Percentiles rank a stretch among this genome's conserved stretches.
Evolutionary conservation across 352 stramenopile species (phyloP).

Genomic region (Pythium aphanidermatum): DNA sequence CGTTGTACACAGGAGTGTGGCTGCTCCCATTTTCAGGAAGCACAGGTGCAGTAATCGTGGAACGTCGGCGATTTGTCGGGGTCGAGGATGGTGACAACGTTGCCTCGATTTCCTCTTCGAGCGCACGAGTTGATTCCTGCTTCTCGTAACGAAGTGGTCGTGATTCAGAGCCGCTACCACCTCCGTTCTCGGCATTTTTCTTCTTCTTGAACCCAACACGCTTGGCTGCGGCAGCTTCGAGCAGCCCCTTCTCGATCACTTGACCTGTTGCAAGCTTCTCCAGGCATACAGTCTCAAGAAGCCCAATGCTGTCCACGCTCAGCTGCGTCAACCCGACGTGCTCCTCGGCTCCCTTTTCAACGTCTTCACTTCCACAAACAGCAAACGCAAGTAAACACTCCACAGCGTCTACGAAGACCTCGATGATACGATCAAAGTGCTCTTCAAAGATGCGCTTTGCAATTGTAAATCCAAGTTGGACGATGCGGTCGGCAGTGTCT

Average conservation of each 20-base stretch:
- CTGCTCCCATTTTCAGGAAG: not conserved
- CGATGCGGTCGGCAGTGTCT: constrained; percentile 67
- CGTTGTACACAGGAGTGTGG: constrained; percentile 56
- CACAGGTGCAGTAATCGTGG: constrained; percentile 14
- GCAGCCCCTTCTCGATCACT: constrained; percentile 61
- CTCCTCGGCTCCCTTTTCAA: constrained; percentile 43
- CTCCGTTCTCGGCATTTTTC: constrained; percentile 16
- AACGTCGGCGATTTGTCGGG: constrained; percentile 29
- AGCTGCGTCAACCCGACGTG: constrained; percentile 56
- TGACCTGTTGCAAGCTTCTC: constrained; percentile 66
- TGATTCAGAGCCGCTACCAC: not conserved
- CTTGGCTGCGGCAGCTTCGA: constrained; percentile 29
- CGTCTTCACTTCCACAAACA: constrained; percentile 62
- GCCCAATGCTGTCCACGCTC: constrained; percentile 58
- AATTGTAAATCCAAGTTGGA: constrained; percentile 82
- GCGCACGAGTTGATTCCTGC: constrained; percentile 46
- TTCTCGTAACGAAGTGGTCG: constrained; percentile 51
- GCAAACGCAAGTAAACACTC: constrained; percentile 78
- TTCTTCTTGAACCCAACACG: constrained; percentile 58
- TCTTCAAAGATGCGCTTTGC: constrained; percentile 79
- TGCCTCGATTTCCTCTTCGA: constrained; percentile 58
- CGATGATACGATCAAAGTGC: constrained; percentile 66
- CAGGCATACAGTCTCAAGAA: constrained; percentile 63
- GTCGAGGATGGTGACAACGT: constrained; percentile 27
- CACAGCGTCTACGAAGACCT: constrained; percentile 77